phyloP scores from a whole-genome alignment of 495 filamentous ascomycete genomes.

The Tuber magnatum region DNA sequence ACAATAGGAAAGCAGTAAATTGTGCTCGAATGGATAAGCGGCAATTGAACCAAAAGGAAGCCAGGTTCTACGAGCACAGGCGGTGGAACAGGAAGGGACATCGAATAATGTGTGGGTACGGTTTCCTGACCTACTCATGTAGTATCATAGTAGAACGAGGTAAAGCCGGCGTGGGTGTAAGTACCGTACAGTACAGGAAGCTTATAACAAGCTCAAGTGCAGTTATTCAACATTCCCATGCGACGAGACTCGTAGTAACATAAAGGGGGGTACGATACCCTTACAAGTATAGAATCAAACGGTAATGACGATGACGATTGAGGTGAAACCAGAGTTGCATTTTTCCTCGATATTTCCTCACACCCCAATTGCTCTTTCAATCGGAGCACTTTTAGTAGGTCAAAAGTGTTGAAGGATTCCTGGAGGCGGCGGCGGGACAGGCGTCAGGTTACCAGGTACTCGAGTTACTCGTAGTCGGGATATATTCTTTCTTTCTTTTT shows the following conservation, averaged over 20 bases:
- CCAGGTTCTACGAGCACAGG: neutral
- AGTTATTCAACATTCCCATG: neutral
- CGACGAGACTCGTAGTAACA: neutral
- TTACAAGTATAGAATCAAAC: neutral
- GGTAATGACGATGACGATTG: constrained; percentile 3
- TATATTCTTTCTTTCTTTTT: neutral
- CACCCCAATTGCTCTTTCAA: neutral
- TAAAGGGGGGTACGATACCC: neutral
- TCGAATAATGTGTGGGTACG: neutral
- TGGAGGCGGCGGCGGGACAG: neutral
- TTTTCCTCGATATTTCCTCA: constrained; percentile 1
- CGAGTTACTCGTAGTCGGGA: neutral
- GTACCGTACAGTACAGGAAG: neutral
- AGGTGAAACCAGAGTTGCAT: neutral
- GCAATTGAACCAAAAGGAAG: neutral
- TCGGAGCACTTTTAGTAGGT: neutral
- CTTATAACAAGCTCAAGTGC: neutral
- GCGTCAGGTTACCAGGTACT: neutral
- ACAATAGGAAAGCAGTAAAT: neutral
- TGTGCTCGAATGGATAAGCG: neutral
- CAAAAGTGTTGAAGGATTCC: neutral
- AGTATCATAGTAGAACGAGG: neutral
- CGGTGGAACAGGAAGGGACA: neutral
- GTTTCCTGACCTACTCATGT: neutral
- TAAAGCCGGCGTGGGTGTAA: neutral